Conservation (phyloP, 106 monocot genomes). For the Dendrobium chrysotoxum region DNA sequence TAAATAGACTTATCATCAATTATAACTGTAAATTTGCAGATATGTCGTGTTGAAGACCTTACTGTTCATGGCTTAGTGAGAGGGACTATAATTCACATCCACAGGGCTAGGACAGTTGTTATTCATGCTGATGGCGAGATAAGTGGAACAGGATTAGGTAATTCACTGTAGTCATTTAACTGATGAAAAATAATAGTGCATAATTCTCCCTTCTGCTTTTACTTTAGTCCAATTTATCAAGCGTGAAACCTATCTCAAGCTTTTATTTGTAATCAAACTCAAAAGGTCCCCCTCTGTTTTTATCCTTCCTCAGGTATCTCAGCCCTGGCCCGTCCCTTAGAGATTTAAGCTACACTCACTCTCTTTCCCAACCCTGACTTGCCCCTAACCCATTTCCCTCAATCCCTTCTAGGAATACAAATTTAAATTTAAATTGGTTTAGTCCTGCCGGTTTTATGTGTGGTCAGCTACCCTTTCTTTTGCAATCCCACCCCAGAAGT, state of each 20-base stretch:
- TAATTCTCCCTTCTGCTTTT: background rate
- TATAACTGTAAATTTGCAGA: slow-evolving; percentile 35
- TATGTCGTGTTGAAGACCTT: slow-evolving; percentile 87
- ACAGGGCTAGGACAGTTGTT: slow-evolving; percentile 81
- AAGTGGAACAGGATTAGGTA: slow-evolving; percentile 89
- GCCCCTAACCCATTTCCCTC: background rate
- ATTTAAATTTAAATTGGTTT: background rate
- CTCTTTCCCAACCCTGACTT: background rate
- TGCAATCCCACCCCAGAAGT: slow-evolving; percentile 1
- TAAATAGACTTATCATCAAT: background rate
- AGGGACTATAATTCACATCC: slow-evolving; percentile 87
- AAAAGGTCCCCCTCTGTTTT: background rate
- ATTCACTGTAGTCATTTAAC: slow-evolving; percentile 9
- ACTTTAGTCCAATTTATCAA: background rate
- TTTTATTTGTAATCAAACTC: background rate
- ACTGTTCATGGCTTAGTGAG: slow-evolving; percentile 53
- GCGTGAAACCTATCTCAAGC: background rate
- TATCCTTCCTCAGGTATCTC: background rate
- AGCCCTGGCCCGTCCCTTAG: background rate
- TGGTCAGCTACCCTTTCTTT: background rate
- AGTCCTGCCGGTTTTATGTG: background rate
- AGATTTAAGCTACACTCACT: background rate
- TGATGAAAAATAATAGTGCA: background rate
- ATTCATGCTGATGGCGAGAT: slow-evolving; percentile 50
- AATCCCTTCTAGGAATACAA: background rate